phyloP scores from a whole-genome alignment of 768 basidiomycete genomes.

The Mrakia gelida region DNA sequence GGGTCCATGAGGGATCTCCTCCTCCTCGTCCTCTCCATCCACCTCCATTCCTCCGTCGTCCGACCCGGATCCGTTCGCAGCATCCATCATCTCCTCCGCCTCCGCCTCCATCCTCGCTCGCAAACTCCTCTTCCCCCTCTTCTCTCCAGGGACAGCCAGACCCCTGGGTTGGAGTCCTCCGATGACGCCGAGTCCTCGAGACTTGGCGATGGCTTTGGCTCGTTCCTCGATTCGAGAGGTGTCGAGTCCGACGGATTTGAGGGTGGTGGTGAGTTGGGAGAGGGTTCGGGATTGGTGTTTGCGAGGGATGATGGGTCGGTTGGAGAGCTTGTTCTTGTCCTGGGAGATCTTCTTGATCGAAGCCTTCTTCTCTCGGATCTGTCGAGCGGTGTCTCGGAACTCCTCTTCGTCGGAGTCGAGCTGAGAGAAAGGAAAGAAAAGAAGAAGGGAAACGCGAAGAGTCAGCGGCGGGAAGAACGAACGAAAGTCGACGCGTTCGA shows the following conservation, averaged over 20 bases:
- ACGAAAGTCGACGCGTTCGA: constrained; percentile 52
- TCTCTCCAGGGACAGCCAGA: constrained; percentile 28
- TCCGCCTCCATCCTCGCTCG: constrained; percentile 66
- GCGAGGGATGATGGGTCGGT: constrained; percentile 69
- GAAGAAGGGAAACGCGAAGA: neutral
- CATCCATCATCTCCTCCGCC: constrained; percentile 47
- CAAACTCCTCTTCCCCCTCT: constrained; percentile 42
- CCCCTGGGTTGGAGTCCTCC: constrained; percentile 25
- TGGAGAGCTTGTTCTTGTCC: constrained; percentile 78
- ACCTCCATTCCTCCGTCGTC: constrained; percentile 34
- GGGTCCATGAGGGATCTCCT: constrained; percentile 46
- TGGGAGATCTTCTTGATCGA: constrained; percentile 55
- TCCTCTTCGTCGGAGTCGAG: constrained; percentile 42
- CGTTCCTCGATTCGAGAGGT: constrained; percentile 81
- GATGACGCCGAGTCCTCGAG: constrained; percentile 46
- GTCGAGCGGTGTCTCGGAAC: constrained; percentile 60
- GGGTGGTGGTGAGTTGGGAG: constrained; percentile 67
- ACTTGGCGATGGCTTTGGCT: constrained; percentile 75
- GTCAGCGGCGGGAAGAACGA: neutral
- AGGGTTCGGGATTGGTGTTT: constrained; percentile 62
- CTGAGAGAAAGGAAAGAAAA: neutral
- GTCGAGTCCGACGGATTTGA: constrained; percentile 86
- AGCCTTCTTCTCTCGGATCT: constrained; percentile 56
- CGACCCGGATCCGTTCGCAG: constrained; percentile 27
- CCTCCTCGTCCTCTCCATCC: constrained; percentile 26